These are phyloP conservation scores for Phytopythium sindhum DNA, from an alignment of 352 stramenopile species.

Conservation along the genomic window DNA sequence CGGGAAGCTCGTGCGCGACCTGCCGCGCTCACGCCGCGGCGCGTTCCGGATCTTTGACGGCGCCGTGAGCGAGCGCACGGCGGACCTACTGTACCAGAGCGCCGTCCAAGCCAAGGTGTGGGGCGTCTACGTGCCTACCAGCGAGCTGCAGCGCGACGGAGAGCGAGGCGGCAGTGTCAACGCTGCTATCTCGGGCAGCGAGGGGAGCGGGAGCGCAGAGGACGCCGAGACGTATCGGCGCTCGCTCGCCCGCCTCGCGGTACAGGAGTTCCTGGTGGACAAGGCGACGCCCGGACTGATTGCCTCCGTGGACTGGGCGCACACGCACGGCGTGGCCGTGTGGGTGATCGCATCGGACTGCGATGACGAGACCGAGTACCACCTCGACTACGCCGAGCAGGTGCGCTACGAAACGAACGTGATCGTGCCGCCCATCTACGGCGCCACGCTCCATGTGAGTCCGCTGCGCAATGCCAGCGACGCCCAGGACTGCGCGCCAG, in stretches of 20 bases:
- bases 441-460: conserved; percentile 73
- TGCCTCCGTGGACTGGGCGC: conserved; percentile 27
- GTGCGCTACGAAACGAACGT: conserved; percentile 75
- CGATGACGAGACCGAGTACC: conserved; percentile 63
- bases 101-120: conserved; percentile 55
- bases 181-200: conserved; percentile 8
- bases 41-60: conserved; percentile 40
- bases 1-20: conserved; percentile 43
- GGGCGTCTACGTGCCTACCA: conserved; percentile 55
- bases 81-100: conserved; percentile 53
- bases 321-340: conserved; percentile 50
- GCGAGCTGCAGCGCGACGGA: conserved; percentile 5
- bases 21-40: conserved; percentile 28
- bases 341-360: conserved; percentile 70
- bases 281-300: conserved; percentile 18
- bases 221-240: conserved; percentile 32
- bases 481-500: not conserved
- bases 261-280: conserved; percentile 57
- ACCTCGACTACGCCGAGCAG: conserved; percentile 72
- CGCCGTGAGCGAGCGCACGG: conserved; percentile 41
- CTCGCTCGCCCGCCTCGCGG: conserved; percentile 33
- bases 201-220: conserved; percentile 9
- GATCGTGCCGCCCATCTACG: conserved; percentile 65
- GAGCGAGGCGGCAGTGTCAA: not conserved
- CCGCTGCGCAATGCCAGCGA: conserved; percentile 20